Base-by-base conservation (phyloP, 257 asterid genomes). In the Salvia splendens region DNA sequence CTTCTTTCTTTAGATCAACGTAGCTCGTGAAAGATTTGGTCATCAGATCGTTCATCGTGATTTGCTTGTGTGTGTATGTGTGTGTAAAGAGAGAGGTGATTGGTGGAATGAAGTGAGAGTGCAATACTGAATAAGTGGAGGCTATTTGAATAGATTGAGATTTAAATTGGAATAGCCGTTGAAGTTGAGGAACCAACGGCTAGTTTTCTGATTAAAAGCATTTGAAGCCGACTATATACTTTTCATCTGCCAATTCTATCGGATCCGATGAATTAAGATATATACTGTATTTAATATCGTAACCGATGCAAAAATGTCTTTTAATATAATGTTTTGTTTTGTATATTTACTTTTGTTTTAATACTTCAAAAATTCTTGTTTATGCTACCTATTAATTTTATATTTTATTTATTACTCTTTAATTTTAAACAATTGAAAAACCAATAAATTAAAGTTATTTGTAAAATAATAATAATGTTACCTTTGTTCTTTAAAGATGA, bases 21-120 rank as follows among this genome's bases (percentile, higher is more conserved):
- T 92, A 92, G 90, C 87, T 92, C 9, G 91, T 82, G 92, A 92
- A 89, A 12, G 97, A 92, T 71, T 92, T 92, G 15, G 96, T 92
- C 97, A 92, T 89, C 64, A 92, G 64, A 74, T 89, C 97, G 71
- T 92, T 89, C 98, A 92, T 92, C 71, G 81, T 86, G 78, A 32
- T 32, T 55, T 45, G 15, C 6, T 53, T 28, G 7, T 9, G 3
- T 6, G 24, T 14, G 8, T 50, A 0, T 49, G 30, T 38, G 43
- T 38, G 43, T 38, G 43, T 38, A 32, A 63, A 60, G 49, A 59
- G 50, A 24, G 49, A 12, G 3, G 45, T 30, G 73, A 70, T 12
- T 32, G 8, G 45, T 16, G 45, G 58, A 60, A 54, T 3, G 43
- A n/a, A 6, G 42, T 35, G 46, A 12, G 49, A 42, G 54, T 7